Evolutionary conservation across 2,329 filamentous ascomycete species (phyloP).

Genomic region (Microcyclospora tardicrescens): DNA sequence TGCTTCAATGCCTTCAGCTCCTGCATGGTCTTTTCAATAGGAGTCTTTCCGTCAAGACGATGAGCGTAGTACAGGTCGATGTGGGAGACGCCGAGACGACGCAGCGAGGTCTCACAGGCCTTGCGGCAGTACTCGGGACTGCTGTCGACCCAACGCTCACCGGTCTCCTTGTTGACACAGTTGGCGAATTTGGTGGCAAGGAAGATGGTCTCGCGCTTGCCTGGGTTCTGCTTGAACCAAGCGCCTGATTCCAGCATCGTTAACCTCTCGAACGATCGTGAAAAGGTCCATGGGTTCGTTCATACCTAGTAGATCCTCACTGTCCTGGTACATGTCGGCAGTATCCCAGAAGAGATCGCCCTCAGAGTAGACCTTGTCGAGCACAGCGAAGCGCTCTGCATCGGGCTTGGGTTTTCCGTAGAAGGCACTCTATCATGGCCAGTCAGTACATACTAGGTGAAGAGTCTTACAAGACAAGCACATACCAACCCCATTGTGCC

Average conservation of each 20-base stretch:
- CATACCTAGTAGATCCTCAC: slow-evolving; percentile 32
- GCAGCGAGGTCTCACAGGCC: slow-evolving; percentile 28
- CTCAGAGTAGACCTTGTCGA: slow-evolving; percentile 38
- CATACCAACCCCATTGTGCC: slow-evolving; percentile 40
- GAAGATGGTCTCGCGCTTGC: slow-evolving; percentile 37
- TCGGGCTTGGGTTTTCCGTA: slow-evolving; percentile 39
- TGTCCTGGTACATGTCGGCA: slow-evolving; percentile 27
- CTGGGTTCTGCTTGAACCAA: slow-evolving; percentile 31
- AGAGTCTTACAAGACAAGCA: neutral
- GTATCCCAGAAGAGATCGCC: slow-evolving; percentile 42
- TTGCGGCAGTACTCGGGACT: slow-evolving; percentile 29
- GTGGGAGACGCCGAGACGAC: slow-evolving; percentile 26
- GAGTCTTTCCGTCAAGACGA: slow-evolving; percentile 30
- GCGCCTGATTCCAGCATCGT: slow-evolving; percentile 9
- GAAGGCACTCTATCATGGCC: slow-evolving; percentile 20
- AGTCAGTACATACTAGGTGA: neutral
- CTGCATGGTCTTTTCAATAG: slow-evolving; percentile 36
- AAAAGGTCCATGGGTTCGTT: too few relatives aligned
- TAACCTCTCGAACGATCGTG: neutral
- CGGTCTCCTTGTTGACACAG: slow-evolving; percentile 20
- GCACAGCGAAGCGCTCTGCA: slow-evolving; percentile 37
- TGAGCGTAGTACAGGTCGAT: slow-evolving; percentile 35
- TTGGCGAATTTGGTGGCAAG: slow-evolving; percentile 43
- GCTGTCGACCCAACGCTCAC: slow-evolving; percentile 24
- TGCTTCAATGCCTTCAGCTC: slow-evolving; percentile 37